Conservation (phyloP, 352 stramenopile genomes). For the Phytophthora rubi region DNA sequence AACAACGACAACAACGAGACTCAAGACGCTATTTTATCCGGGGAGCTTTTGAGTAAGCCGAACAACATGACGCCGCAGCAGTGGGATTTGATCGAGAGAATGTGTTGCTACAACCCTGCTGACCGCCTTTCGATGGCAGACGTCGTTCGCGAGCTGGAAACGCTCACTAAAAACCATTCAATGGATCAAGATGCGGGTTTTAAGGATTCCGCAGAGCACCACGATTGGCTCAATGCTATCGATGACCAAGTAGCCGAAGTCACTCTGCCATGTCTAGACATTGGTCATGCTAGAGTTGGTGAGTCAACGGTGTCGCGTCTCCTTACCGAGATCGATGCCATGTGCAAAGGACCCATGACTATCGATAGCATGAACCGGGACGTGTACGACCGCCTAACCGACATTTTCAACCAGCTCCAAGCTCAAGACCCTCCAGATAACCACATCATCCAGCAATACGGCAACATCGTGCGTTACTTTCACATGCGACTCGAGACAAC, state of each 20-base stretch:
- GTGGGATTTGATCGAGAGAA: conserved; percentile 13
- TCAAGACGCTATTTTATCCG: conserved; percentile 4
- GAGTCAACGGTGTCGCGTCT: neutral
- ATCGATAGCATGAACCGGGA: conserved; percentile 12
- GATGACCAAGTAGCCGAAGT: neutral
- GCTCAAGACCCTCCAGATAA: neutral
- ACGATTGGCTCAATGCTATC: neutral
- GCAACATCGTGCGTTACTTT: conserved; percentile 14
- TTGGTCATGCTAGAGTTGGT: neutral
- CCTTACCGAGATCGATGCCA: conserved; percentile 3
- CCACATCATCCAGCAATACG: neutral
- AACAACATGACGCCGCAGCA: neutral
- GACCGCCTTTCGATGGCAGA: conserved; percentile 5
- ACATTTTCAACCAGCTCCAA: conserved; percentile 15
- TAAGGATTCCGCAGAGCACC: neutral
- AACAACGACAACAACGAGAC: neutral
- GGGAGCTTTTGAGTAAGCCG: conserved; percentile 5
- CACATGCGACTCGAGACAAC: neutral
- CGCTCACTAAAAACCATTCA: neutral
- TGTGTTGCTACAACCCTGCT: conserved; percentile 12
- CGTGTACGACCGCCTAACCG: conserved; percentile 14
- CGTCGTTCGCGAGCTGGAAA: conserved; percentile 19
- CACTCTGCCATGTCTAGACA: neutral
- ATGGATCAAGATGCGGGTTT: neutral
- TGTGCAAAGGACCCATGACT: conserved; percentile 3